Percentiles rank a stretch among this genome's conserved stretches.
These are phyloP conservation scores for Kurtzmaniella cleridarum DNA, from an alignment of 805 yeast genomes.

Conservation along the genomic window DNA sequence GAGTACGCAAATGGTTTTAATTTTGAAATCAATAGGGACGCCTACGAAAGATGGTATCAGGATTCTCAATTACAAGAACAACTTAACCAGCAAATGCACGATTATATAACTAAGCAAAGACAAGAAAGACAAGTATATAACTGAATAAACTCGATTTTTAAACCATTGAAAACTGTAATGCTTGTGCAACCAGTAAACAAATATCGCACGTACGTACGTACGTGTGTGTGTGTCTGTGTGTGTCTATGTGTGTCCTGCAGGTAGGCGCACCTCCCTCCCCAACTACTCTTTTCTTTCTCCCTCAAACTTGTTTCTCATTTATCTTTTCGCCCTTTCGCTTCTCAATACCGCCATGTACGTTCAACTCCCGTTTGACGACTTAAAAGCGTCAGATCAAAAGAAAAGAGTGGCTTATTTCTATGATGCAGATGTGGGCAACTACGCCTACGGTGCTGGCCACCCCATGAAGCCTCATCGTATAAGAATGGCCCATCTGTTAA, in stretches of 20 bases:
- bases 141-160: too few relatives aligned
- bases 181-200: too few relatives aligned
- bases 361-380: slow-evolving; percentile 42
- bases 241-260: too few relatives aligned
- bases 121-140: background rate
- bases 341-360: slow-evolving; percentile 18
- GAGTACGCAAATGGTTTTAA: slow-evolving; percentile 42
- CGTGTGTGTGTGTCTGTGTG: too few relatives aligned
- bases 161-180: too few relatives aligned
- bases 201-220: too few relatives aligned
- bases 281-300: too few relatives aligned
- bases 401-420: slow-evolving; percentile 41
- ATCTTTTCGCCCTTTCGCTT: too few relatives aligned
- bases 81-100: slow-evolving; percentile 36
- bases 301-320: too few relatives aligned
- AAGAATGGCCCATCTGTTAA: slow-evolving; percentile 95
- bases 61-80: slow-evolving; percentile 43
- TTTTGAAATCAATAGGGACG: slow-evolving; percentile 41
- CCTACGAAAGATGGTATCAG: slow-evolving; percentile 34
- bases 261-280: too few relatives aligned
- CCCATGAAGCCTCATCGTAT: slow-evolving; percentile 99
- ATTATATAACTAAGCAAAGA: slow-evolving; percentile 13
- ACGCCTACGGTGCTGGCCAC: slow-evolving; percentile 97
- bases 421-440: slow-evolving; percentile 88
- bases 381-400: slow-evolving; percentile 37